Base-by-base conservation (phyloP, 2,329 filamentous ascomycete species). In the Acrocalymma vagum region DNA sequence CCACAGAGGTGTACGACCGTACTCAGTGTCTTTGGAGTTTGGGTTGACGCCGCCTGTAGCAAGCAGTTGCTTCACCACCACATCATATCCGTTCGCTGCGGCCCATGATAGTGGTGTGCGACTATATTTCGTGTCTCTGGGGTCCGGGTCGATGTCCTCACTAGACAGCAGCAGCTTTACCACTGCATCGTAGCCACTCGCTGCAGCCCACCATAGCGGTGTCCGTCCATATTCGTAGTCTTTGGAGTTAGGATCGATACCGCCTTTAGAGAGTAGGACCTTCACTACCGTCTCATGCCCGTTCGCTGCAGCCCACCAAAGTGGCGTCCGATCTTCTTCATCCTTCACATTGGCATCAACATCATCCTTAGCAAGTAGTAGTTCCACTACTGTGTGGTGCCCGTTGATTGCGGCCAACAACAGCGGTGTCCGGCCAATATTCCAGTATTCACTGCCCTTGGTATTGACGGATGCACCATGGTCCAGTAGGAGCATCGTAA, bases 261-360 rank as follows among this genome's bases (percentile, higher is more conserved):
- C 15, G 8, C 29, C 3, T 9, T 11, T 26, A 6, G 7, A 16
- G 15, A 40, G 37, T 16, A 40, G 29, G 3, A 10, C 4, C 16
- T 26, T 6, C 16, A 26, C 37, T 6, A 39, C 36, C 17, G 13
- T 7, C 10, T 6, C 11, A 11, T 32, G 18, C 20, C 29, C 37
- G 17, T 10, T 10, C 6, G 32, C 17, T 24, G 22, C 31, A 23
- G 38, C 31, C 31, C 30, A 42, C 23, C 14, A 36, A 9, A 42
- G 20, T 5, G 38, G 30, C 26, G 38, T 42, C 15, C 30, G 38
- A 9, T n/a, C 22, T 6, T 25, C 5, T 5, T 25, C 18, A 33
- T 51, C 47, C 21, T 36, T 41, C 3, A 25, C 40, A 14, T 51
- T 28, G 11, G 55, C 22, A 16, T 62, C 42, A 11, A 46, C 26